Evolutionary conservation across 2,329 filamentous ascomycete genomes (phyloP).

Genomic region (Pestalotiopsis sp.): DNA sequence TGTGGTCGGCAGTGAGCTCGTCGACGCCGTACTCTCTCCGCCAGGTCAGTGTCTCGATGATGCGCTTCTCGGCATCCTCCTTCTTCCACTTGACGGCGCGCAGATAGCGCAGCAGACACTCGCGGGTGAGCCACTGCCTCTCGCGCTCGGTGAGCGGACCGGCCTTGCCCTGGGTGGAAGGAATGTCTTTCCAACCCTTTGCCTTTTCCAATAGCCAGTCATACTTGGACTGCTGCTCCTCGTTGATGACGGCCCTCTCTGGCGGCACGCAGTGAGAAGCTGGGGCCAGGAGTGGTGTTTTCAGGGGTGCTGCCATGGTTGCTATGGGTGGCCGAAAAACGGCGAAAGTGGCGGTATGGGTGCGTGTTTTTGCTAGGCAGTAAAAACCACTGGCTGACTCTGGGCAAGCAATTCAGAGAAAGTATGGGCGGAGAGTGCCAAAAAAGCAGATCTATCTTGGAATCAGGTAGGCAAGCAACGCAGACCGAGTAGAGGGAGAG

Average conservation of each 20-base stretch:
- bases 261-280: conserved; percentile 59
- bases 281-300: conserved; percentile 62
- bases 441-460: neutral
- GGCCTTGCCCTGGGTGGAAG: conserved; percentile 55
- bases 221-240: conserved; percentile 84
- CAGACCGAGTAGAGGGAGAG: neutral
- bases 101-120: conserved; percentile 91
- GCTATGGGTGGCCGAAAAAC: conserved; percentile 23
- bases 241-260: conserved; percentile 62
- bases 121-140: conserved; percentile 86
- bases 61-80: conserved; percentile 74
- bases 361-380: neutral
- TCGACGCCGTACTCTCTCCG: conserved; percentile 86
- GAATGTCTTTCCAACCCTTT: conserved; percentile 71
- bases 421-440: neutral
- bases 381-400: neutral
- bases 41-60: conserved; percentile 83
- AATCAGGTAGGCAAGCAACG: neutral
- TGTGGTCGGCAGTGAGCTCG: conserved; percentile 80
- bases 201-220: conserved; percentile 72
- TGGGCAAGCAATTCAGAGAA: neutral
- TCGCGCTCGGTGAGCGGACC: conserved; percentile 77
- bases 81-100: conserved; percentile 91
- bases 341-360: neutral
- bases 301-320: conserved; percentile 29